Percentiles rank a stretch among this genome's conserved stretches.
phyloP scores from a whole-genome alignment of 2,329 filamentous ascomycete species.

The Fusarium sp. region DNA sequence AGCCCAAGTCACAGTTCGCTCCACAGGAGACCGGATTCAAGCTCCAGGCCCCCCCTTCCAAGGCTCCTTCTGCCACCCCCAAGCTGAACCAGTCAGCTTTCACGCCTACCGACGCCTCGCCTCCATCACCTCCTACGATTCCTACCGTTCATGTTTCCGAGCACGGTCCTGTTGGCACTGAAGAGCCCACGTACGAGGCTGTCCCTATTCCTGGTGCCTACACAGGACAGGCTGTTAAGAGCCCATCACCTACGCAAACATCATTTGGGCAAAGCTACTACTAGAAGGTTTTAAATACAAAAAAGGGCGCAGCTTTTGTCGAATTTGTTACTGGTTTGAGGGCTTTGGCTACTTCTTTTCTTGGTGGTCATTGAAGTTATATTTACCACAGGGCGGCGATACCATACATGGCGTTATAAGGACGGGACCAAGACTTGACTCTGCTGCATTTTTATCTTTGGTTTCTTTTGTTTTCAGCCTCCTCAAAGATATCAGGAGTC shows the following conservation, averaged over 20 bases:
- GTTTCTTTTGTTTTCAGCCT: conserved; percentile 26
- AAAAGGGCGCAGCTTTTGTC: conserved; percentile 16
- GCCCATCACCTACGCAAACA: conserved; percentile 61
- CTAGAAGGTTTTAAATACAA: conserved; percentile 8
- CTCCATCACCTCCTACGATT: conserved; percentile 47
- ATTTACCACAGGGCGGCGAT: conserved; percentile 36
- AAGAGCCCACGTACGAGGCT: conserved; percentile 85
- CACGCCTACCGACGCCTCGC: conserved; percentile 59
- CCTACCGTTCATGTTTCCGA: conserved; percentile 65
- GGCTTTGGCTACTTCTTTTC: conserved; percentile 14
- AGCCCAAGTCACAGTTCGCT: conserved; percentile 73
- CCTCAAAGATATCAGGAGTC: conserved; percentile 17
- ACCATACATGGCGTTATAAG: conserved; percentile 39
- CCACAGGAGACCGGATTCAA: conserved; percentile 75
- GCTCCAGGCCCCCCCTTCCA: conserved; percentile 85
- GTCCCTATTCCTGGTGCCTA: conserved; percentile 94
- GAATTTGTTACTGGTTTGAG: conserved; percentile 27
- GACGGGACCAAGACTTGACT: conserved; percentile 30
- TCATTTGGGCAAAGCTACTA: conserved; percentile 56
- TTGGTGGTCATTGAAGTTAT: conserved; percentile 24
- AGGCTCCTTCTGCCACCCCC: conserved; percentile 82
- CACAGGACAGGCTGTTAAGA: conserved; percentile 66
- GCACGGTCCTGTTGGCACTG: conserved; percentile 77
- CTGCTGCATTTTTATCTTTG: conserved; percentile 22
- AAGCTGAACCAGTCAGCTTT: conserved; percentile 74